Evolutionary conservation across 2,329 filamentous ascomycete species (phyloP).

Genomic region (Talaromyces sp.): DNA sequence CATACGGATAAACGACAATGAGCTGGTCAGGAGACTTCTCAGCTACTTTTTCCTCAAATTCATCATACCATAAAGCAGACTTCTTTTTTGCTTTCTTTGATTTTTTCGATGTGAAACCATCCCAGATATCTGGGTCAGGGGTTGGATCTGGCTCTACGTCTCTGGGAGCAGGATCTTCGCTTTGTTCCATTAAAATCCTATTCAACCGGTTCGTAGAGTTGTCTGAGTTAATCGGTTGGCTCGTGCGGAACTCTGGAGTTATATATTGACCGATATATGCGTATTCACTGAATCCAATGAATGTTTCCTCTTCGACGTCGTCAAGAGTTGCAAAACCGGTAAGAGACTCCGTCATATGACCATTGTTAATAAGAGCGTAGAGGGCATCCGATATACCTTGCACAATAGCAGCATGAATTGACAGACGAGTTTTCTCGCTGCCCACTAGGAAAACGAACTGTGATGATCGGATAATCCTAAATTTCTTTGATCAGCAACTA

Average conservation of each 20-base stretch:
- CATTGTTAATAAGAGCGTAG: conserved; percentile 6
- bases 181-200: not conserved
- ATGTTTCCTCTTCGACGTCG: conserved; percentile 15
- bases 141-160: too few species aligned
- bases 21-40: not conserved
- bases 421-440: not conserved
- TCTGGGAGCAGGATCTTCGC: too few species aligned
- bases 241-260: not conserved
- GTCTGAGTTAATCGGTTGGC: not conserved
- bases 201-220: not conserved
- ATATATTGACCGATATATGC: not conserved
- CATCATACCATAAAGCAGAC: too few species aligned
- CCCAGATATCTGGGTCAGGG: too few species aligned
- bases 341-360: conserved; percentile 7
- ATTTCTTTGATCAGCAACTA: too few species aligned
- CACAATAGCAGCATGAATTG: conserved; percentile 1
- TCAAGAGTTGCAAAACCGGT: conserved; percentile 17
- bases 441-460: not conserved
- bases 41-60: too few species aligned
- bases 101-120: too few species aligned
- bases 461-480: not conserved
- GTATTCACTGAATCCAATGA: not conserved
- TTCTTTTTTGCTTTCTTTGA: too few species aligned
- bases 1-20: not conserved
- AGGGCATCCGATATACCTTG: conserved; percentile 6